These are phyloP conservation scores for Calonectria pteridis DNA, from an alignment of 2,329 filamentous ascomycete species.

Conservation along the genomic window DNA sequence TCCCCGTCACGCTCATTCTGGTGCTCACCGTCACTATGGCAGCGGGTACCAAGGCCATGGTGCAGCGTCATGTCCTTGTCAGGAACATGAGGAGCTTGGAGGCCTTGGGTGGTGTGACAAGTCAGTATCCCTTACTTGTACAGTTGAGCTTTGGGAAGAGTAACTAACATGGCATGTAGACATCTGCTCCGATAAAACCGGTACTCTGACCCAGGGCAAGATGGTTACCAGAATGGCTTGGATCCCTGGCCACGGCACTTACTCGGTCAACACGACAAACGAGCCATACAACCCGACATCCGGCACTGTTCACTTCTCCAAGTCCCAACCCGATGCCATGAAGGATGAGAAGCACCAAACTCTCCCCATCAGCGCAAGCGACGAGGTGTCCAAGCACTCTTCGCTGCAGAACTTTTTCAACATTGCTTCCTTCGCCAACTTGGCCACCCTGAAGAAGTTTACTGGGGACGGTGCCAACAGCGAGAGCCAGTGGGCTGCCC, in stretches of 20 bases:
- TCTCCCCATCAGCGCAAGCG: neutral
- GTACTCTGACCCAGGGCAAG: constrained; percentile 50
- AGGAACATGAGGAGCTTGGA: constrained; percentile 61
- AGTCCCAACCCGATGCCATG: constrained; percentile 32
- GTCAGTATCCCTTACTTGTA: constrained; percentile 47
- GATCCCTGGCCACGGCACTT: constrained; percentile 48
- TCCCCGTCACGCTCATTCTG: constrained; percentile 59
- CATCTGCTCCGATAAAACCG: constrained; percentile 49
- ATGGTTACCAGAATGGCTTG: constrained; percentile 48
- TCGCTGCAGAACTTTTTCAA: constrained; percentile 71
- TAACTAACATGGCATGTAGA: constrained; percentile 28
- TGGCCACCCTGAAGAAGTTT: constrained; percentile 63
- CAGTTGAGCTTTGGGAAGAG: constrained; percentile 11
- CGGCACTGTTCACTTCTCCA: constrained; percentile 36
- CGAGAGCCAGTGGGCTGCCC: constrained; percentile 67
- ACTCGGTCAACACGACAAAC: constrained; percentile 47
- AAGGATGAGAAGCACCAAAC: constrained; percentile 15
- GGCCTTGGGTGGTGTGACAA: constrained; percentile 62
- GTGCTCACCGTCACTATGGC: constrained; percentile 70
- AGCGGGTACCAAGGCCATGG: constrained; percentile 61
- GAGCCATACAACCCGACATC: constrained; percentile 46
- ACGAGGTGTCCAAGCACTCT: constrained; percentile 53
- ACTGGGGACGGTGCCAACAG: constrained; percentile 59
- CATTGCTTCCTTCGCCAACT: constrained; percentile 74
- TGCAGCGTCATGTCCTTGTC: constrained; percentile 61